Evolutionary conservation across 495 filamentous ascomycete species (phyloP).

Genomic region (Penicilliopsis zonata): DNA sequence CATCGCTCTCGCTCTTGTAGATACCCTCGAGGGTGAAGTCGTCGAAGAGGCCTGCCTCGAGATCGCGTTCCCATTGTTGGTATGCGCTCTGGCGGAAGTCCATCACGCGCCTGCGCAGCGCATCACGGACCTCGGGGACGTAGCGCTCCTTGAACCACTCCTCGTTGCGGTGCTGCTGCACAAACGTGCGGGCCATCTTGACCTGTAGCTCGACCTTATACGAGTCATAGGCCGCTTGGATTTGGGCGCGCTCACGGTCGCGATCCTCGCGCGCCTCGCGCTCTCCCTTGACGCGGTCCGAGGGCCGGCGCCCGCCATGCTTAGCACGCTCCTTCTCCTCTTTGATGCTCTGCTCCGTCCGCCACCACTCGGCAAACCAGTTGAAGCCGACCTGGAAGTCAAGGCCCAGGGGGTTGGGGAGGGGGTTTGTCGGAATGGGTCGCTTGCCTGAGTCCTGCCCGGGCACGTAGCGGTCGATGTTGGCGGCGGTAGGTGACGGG

Average conservation of each 20-base stretch:
- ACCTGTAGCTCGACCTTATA: conserved; percentile 93
- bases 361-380: conserved; percentile 96
- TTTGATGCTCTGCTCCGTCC: conserved; percentile 70
- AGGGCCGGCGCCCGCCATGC: conserved; percentile 59
- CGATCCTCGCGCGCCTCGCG: conserved; percentile 75
- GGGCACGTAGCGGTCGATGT: conserved; percentile 94
- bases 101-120: conserved; percentile 54
- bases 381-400: conserved; percentile 94
- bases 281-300: conserved; percentile 59
- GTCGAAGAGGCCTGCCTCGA: conserved; percentile 75
- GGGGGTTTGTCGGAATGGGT: conserved; percentile 52
- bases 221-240: conserved; percentile 81
- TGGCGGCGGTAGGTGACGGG: conserved; percentile 48
- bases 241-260: conserved; percentile 76
- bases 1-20: conserved; percentile 86
- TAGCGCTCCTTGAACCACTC: conserved; percentile 99
- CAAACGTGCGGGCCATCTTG: conserved; percentile 80
- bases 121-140: conserved; percentile 62
- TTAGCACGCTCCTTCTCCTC: conserved; percentile 73
- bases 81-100: conserved; percentile 65
- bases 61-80: conserved; percentile 71
- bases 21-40: conserved; percentile 93
- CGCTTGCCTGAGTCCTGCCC: conserved; percentile 57
- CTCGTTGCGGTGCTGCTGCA: conserved; percentile 79
- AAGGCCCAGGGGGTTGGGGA: conserved; percentile 71